phyloP scores from a whole-genome alignment of 305 asterid species.

The Fraxinus xanthoxyloides region DNA sequence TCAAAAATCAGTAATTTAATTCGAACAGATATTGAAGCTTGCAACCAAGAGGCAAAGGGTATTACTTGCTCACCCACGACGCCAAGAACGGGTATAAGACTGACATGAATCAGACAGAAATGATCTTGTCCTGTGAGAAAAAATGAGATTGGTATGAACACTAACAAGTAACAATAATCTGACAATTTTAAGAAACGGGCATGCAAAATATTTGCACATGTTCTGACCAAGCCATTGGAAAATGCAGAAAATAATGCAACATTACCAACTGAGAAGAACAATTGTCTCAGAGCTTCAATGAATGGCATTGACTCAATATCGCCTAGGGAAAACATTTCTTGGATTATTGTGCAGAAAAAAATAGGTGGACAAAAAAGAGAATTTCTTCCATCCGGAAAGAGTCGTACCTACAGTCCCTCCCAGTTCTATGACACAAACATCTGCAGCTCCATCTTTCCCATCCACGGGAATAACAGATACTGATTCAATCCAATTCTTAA shows the following conservation, averaged over 20 bases:
- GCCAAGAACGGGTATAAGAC: conserved; percentile 88
- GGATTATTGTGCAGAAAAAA: conserved; percentile 12
- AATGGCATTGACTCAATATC: conserved; percentile 88
- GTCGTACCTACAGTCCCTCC: conserved; percentile 94
- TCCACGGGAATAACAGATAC: conserved; percentile 84
- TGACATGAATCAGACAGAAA: conserved; percentile 93
- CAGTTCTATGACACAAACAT: conserved; percentile 94
- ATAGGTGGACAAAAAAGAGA: neutral
- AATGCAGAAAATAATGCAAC: conserved; percentile 12
- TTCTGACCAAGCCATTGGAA: neutral
- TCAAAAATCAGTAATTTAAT: neutral
- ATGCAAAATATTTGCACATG: neutral
- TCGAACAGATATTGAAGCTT: neutral
- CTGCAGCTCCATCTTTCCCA: conserved; percentile 89
- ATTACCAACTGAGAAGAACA: conserved; percentile 83
- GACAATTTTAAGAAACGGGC: neutral
- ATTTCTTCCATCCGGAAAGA: conserved; percentile 1
- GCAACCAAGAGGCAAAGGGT: conserved; percentile 15
- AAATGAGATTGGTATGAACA: conserved; percentile 10
- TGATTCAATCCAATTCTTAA: conserved; percentile 80
- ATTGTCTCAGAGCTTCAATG: conserved; percentile 79
- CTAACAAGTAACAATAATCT: neutral
- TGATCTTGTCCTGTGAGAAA: conserved; percentile 59
- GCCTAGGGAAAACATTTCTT: conserved; percentile 40
- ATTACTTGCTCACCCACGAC: conserved; percentile 97